Conservation (phyloP, 805 yeast genomes). For the Candida jianshihensis region DNA sequence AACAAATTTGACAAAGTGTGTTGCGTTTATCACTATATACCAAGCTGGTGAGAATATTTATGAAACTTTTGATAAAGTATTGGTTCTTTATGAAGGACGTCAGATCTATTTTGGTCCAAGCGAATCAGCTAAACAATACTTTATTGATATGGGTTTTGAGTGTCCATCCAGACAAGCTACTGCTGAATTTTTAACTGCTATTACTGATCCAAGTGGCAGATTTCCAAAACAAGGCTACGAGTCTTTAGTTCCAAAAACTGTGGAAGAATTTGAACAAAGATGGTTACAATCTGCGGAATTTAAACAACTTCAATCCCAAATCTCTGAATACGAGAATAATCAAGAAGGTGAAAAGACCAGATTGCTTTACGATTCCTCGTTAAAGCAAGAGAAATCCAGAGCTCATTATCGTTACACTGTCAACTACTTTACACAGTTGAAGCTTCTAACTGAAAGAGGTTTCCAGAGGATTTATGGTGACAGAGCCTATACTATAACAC, state of each 20-base stretch:
- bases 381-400: slow-evolving; percentile 24
- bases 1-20: slow-evolving; percentile 47
- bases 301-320: slow-evolving; percentile 32
- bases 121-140: slow-evolving; percentile 46
- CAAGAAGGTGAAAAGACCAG: slow-evolving; percentile 27
- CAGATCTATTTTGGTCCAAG: slow-evolving; percentile 62
- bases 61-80: slow-evolving; percentile 55
- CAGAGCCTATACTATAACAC: slow-evolving; percentile 36
- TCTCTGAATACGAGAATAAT: slow-evolving; percentile 34
- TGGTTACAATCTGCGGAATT: slow-evolving; percentile 49
- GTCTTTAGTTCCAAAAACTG: slow-evolving; percentile 47
- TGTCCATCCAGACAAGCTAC: slow-evolving; percentile 64
- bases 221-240: slow-evolving; percentile 40
- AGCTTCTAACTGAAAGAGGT: slow-evolving; percentile 41
- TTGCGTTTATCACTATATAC: slow-evolving; percentile 63
- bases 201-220: slow-evolving; percentile 66
- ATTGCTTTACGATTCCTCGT: slow-evolving; percentile 23
- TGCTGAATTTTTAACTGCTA: slow-evolving; percentile 64
- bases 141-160: slow-evolving; percentile 56
- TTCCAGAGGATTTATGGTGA: slow-evolving; percentile 53
- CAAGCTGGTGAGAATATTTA: slow-evolving; percentile 66
- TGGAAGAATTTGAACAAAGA: slow-evolving; percentile 52
- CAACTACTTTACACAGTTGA: slow-evolving; percentile 38
- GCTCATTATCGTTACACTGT: slow-evolving; percentile 23
- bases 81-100: slow-evolving; percentile 51